Evolutionary conservation across 1,284 basidiomycete species (phyloP), one percentile per base, ranked within the genome.

Genomic region (Pisolithus thermaeus): DNA sequence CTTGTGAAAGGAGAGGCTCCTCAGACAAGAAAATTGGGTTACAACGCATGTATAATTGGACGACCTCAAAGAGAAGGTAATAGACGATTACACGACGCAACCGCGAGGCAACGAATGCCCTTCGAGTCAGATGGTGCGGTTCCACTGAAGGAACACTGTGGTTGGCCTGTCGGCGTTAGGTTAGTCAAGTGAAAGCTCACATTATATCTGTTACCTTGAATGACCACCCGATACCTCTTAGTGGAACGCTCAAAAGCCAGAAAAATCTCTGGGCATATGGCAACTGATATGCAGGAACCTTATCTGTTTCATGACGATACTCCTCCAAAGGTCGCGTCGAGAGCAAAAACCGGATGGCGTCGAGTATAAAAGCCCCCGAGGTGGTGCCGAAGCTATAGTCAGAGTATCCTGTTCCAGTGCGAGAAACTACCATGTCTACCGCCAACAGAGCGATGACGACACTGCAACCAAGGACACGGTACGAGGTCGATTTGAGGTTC

Each of bases 1-100:
- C 56, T 46, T 61, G 37, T 4, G 37, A 38, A n/a, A n/a, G 11
- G 6, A 20, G 37, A 7, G 37, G 37, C 16, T 14, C n/a, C 20
- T n/a, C 37, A 7, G 37, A 38, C 37, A 9, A 20, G 37, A 38
- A 38, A 20, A 38, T 9, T 2, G 12, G 37, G 20, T 20, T 38
- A n/a, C 20, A 38, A 38, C 16, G 20, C 5, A 20, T 38, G 20
- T 38, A 38, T 11, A 38, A 20, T n/a, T n/a, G n/a, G 37, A 11
- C 37, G 16, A 8, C 37, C 14, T 20, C 37, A 20, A n/a, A 38
- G 37, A 38, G 37, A n/a, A n/a, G 20, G 6, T 18, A 38, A n/a
- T 38, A n/a, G 2, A 38, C 20, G 14, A 38, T 3, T n/a, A 18
- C 11, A 8, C 16, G 37, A 20, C 14, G 37, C 16, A 38, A 38